These are phyloP conservation scores for Hygrocybe punicea DNA, from an alignment of 768 basidiomycete species.

Conservation along the genomic window DNA sequence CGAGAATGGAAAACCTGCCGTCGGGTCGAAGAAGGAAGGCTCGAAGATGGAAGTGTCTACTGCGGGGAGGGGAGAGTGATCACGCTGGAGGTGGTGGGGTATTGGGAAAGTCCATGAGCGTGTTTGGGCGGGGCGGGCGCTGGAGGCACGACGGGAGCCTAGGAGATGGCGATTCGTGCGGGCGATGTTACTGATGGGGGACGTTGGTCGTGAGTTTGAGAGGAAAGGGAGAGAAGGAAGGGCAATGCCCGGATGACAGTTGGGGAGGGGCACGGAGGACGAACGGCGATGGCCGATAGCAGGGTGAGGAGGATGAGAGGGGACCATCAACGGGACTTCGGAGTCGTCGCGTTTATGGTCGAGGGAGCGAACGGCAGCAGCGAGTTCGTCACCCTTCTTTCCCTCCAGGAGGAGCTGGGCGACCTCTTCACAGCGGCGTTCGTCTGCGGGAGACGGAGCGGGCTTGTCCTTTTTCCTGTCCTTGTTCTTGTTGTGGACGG, in stretches of 20 bases:
- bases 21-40: conserved; percentile 33
- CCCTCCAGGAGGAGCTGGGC: conserved; percentile 63
- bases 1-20: conserved; percentile 26
- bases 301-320: conserved; percentile 15
- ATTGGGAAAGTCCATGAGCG: conserved; percentile 36
- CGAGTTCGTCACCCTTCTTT: conserved; percentile 67
- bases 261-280: conserved; percentile 61
- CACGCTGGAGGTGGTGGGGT: conserved; percentile 35
- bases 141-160: conserved; percentile 50
- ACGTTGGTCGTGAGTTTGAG: conserved; percentile 41
- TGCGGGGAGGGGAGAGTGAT: conserved; percentile 49
- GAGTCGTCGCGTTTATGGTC: conserved; percentile 35
- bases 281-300: conserved; percentile 49
- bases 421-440: conserved; percentile 66
- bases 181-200: conserved; percentile 45
- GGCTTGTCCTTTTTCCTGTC: conserved; percentile 39
- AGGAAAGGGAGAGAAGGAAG: conserved; percentile 46
- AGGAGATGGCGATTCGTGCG: conserved; percentile 40
- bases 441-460: conserved; percentile 47
- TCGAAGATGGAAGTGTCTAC: conserved; percentile 49
- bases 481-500: conserved; percentile 53
- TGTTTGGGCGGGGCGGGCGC: conserved; percentile 40
- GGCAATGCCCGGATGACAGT: conserved; percentile 39
- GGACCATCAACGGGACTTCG: conserved; percentile 6
- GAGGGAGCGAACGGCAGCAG: conserved; percentile 53